phyloP scores from a whole-genome alignment of 805 yeast genomes.

The Torulaspora delbrueckii region DNA sequence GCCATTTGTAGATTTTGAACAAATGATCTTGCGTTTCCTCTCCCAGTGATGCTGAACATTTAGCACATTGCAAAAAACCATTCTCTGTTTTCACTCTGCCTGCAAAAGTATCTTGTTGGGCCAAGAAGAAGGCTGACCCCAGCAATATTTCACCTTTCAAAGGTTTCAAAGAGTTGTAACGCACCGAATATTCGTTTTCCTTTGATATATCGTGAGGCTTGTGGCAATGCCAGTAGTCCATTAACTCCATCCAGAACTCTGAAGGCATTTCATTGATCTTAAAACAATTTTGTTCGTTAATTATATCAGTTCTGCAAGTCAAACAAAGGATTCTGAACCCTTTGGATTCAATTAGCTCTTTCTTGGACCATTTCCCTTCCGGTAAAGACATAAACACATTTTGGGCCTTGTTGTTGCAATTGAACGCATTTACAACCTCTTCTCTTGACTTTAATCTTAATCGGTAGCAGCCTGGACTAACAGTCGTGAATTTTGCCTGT shows the following conservation, averaged over 20 bases:
- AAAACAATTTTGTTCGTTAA: slow-evolving; percentile 15
- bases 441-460: slow-evolving; percentile 12
- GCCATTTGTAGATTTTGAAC: slow-evolving; percentile 30
- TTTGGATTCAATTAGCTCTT: slow-evolving; percentile 9
- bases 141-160: slow-evolving; percentile 23
- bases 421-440: neutral
- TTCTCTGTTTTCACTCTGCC: neutral
- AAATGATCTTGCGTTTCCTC: slow-evolving; percentile 16
- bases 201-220: slow-evolving; percentile 45
- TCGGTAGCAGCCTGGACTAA: slow-evolving; percentile 1
- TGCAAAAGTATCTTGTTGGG: slow-evolving; percentile 13
- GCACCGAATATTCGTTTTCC: slow-evolving; percentile 14
- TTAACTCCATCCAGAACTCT: slow-evolving; percentile 87
- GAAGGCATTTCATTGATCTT: slow-evolving; percentile 66
- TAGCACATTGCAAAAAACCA: slow-evolving; percentile 12
- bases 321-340: slow-evolving; percentile 16
- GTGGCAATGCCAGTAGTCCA: slow-evolving; percentile 98
- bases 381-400: slow-evolving; percentile 15
- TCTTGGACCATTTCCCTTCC: slow-evolving; percentile 27
- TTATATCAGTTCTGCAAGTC: slow-evolving; percentile 12
- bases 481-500: neutral
- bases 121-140: slow-evolving; percentile 25
- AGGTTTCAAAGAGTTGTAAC: slow-evolving; percentile 26
- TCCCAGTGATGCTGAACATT: slow-evolving; percentile 24
- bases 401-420: slow-evolving; percentile 7